Percentiles rank a stretch among this genome's conserved stretches.
Conservation (phyloP, 192 early-diverging fungal species). For the Podila minutissima region DNA sequence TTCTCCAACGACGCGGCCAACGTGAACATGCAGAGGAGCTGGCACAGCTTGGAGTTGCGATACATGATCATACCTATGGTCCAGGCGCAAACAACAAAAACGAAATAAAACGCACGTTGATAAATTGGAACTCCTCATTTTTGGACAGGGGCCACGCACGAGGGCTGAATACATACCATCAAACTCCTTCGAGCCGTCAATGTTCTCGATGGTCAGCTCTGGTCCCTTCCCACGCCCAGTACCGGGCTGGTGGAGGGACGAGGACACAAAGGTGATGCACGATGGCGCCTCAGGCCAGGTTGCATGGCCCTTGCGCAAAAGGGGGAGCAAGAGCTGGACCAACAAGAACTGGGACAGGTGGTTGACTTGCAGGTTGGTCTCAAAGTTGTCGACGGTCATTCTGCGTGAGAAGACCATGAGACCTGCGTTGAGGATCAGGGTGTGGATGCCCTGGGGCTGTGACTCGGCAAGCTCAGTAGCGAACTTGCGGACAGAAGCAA, state of each 20-base stretch:
- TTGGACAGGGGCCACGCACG: background rate
- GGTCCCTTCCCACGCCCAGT: conserved; percentile 44
- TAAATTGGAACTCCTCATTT: background rate
- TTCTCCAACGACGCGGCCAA: conserved; percentile 17
- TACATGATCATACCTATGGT: conserved; percentile 29
- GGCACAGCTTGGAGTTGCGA: conserved; percentile 49
- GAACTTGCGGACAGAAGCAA: conserved; percentile 44
- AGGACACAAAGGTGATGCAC: conserved; percentile 48
- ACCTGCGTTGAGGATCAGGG: conserved; percentile 40
- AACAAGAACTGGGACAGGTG: conserved; percentile 52
- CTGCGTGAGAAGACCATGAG: conserved; percentile 18
- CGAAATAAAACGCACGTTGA: background rate
- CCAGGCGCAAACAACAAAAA: too few species aligned
- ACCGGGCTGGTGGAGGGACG: conserved; percentile 37
- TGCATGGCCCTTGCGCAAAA: conserved; percentile 6
- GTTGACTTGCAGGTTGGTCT: conserved; percentile 50
- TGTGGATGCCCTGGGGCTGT: conserved; percentile 26
- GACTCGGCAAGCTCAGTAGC: conserved; percentile 27
- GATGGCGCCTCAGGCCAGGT: conserved; percentile 20
- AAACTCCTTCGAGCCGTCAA: conserved; percentile 36
- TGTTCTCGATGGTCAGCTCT: conserved; percentile 40
- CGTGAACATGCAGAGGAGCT: conserved; percentile 25
- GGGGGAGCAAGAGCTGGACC: conserved; percentile 26
- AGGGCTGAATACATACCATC: conserved; percentile 6
- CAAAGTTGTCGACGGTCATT: conserved; percentile 46